Evolutionary conservation across 1,284 basidiomycete genomes (phyloP).

Genomic region (Pholiota adiposa): DNA sequence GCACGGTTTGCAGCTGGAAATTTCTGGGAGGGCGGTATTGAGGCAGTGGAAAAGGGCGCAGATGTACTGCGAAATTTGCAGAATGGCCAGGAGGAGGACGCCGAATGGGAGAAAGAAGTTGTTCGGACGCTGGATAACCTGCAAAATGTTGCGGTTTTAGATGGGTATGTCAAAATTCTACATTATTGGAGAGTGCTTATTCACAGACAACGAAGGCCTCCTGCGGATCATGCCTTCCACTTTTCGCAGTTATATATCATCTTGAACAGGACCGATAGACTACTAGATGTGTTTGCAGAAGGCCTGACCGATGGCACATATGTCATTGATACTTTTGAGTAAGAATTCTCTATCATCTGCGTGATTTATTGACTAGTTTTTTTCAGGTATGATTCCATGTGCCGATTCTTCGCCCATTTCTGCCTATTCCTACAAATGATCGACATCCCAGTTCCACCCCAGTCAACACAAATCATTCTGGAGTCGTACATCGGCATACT

Average conservation of each 20-base stretch:
- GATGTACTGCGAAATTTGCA: conserved; percentile 30
- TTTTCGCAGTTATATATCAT: conserved; percentile 88
- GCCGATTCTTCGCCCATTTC: conserved; percentile 95
- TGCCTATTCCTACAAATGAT: conserved; percentile 90
- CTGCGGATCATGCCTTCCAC: conserved; percentile 84
- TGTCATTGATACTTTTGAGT: conserved; percentile 63
- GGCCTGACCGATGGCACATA: conserved; percentile 58
- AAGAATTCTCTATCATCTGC: conserved; percentile 30
- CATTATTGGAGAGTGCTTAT: neutral
- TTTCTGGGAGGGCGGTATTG: conserved; percentile 66
- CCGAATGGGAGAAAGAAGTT: conserved; percentile 69
- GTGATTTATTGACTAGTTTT: neutral
- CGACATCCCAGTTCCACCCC: conserved; percentile 71
- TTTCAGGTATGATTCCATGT: conserved; percentile 65
- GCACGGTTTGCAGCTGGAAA: conserved; percentile 50
- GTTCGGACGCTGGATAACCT: conserved; percentile 55
- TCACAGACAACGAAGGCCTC: conserved; percentile 45
- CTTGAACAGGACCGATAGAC: conserved; percentile 67
- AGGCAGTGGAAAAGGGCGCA: conserved; percentile 43
- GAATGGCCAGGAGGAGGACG: conserved; percentile 50
- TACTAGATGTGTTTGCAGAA: conserved; percentile 77
- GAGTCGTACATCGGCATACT: conserved; percentile 90
- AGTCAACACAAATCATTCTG: conserved; percentile 82
- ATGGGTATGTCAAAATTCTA: conserved; percentile 51
- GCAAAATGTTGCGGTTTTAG: conserved; percentile 53